Base-by-base conservation (phyloP, 495 filamentous ascomycete genomes). In the Penicillium maclennaniae region DNA sequence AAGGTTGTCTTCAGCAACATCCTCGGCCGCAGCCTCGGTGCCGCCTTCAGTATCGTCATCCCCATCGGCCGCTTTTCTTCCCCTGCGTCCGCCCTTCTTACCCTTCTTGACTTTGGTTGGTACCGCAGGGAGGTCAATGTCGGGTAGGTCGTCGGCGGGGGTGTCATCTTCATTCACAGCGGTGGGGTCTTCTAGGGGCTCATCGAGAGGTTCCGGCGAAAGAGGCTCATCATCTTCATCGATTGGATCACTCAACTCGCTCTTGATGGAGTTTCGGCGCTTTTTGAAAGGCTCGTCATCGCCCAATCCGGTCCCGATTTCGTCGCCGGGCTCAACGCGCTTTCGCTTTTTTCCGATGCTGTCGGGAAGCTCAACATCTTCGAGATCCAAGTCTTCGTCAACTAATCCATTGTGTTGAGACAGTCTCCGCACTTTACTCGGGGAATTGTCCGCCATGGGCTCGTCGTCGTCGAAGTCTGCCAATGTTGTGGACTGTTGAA, bases 401-500 rank as follows among this genome's bases (percentile, higher is more conserved):
- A 56, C 43, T 28, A 67, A 45, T 16, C 62, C 67, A 14, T 68
- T 68, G 44, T 62, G 65, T 44, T 69, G 70, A 8, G 72, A 68
- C 28, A 54, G 47, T 17, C 61, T 63, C 7, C 67, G 67, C 45
- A 63, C 60, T 58, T 74, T 75, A 62, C 66, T 74, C n/a, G 67
- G 70, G 28, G 71, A 73, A 50, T 75, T 68, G 38, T 76, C 71
- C 21, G 56, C 59, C 27, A 63, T 42, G 12, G 63, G 71, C 43
- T 67, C 69, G 20, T 73, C 72, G 49, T 74, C 71, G 10, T 74
- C 73, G 45, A 69, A 67, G 47, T 77, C 72, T 19, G 74, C 71
- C 21, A 76, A 68, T 6, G 72, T 74, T n/a, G 73, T 77, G 20
- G 72, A 75, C 58, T 78, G 73, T 31, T 70, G 73, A 31, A 88